Percentiles rank a stretch among this genome's conserved stretches.
Conservation (phyloP, 371 early-diverging fungal genomes). For the Enterocytospora artemiae region DNA sequence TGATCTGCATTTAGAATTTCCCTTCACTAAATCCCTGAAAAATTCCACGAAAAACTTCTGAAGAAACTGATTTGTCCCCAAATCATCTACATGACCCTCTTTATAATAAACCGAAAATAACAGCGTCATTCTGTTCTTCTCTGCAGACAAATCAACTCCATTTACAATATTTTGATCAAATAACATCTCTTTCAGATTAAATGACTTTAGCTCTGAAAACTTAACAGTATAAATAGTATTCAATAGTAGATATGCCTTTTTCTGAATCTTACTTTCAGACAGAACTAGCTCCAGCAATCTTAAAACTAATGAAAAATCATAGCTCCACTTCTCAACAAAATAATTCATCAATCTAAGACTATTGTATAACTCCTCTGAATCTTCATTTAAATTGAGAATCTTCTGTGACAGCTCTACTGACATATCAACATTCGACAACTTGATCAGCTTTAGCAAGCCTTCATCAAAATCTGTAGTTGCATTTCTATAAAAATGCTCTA, state of each 20-base stretch:
- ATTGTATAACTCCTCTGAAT: not conserved
- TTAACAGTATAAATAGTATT: not conserved
- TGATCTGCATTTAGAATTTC: constrained; percentile 6
- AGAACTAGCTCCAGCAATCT: not conserved
- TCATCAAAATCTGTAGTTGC: constrained; percentile 8
- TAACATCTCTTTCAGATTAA: constrained; percentile 4
- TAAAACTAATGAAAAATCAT: constrained; percentile 3
- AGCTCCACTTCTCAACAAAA: constrained; percentile 9
- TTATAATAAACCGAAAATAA: not conserved
- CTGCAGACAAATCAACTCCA: not conserved
- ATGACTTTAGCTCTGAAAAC: constrained; percentile 3
- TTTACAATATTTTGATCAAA: not conserved
- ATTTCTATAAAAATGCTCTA: not conserved
- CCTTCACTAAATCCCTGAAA: not conserved
- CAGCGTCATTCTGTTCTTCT: constrained; percentile 9
- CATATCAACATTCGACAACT: constrained; percentile 1
- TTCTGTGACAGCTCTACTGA: not conserved
- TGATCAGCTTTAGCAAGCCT: constrained; percentile 5
- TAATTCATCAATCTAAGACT: constrained; percentile 13
- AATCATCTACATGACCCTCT: constrained; percentile 6
- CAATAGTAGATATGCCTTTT: constrained; percentile 11
- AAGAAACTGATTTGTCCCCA: constrained; percentile 2
- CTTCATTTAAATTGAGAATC: not conserved
- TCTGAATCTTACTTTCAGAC: constrained; percentile 4
- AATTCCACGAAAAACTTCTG: constrained; percentile 5